Evolutionary conservation across 2,329 filamentous ascomycete genomes (phyloP).

Genomic region (Verruconis gallopava): DNA sequence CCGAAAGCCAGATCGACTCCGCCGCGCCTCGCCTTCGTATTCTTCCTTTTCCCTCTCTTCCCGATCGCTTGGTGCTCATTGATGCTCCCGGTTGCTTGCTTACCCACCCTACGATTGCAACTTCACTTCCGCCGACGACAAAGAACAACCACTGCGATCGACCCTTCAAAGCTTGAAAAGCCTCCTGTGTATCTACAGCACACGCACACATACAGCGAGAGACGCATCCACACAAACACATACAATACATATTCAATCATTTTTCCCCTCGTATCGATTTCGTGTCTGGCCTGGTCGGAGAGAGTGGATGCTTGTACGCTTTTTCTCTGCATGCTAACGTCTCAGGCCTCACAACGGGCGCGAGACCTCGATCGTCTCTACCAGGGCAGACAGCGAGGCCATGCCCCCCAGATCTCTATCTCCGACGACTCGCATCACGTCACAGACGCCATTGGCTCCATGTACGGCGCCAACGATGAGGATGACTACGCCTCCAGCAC

Average conservation of each 20-base stretch:
- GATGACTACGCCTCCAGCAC: constrained; percentile 42
- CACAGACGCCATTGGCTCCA: constrained; percentile 81
- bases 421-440: constrained; percentile 89
- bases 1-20: no score
- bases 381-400: constrained; percentile 42
- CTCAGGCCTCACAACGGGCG: constrained; percentile 28
- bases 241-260: no score
- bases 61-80: no score
- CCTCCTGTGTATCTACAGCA: background rate
- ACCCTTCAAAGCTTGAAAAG: background rate
- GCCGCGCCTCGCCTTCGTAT: no score
- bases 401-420: constrained; percentile 52
- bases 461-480: constrained; percentile 67
- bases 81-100: no score
- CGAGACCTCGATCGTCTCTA: constrained; percentile 35
- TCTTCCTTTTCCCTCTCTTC: no score
- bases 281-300: no score
- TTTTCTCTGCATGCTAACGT: constrained; percentile 19
- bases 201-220: background rate
- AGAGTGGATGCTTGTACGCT: no score
- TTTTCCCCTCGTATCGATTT: no score
- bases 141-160: background rate
- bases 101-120: no score
- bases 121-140: no score
- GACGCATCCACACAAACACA: no score